phyloP scores from a whole-genome alignment of 2,329 filamentous ascomycete species.

The Bipolaris gigantea region DNA sequence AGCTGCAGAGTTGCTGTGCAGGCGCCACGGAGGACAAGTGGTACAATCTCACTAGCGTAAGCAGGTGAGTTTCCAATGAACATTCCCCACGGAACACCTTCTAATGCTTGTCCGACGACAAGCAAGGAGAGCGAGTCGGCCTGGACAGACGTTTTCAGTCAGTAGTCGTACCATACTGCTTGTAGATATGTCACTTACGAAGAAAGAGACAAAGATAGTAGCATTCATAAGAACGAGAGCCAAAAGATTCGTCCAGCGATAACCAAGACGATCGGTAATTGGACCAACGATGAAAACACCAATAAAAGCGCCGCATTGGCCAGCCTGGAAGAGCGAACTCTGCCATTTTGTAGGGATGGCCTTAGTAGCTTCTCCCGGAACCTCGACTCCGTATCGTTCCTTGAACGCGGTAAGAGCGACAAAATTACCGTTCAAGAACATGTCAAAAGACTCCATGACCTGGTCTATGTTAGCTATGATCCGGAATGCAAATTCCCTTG shows the following conservation, averaged over 20 bases:
- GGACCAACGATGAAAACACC: constrained; percentile 63
- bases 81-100: constrained; percentile 65
- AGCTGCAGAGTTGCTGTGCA: constrained; percentile 65
- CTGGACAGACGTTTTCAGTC: constrained; percentile 3
- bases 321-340: constrained; percentile 58
- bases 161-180: not conserved
- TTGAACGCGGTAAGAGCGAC: constrained; percentile 56
- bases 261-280: constrained; percentile 60
- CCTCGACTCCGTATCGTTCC: constrained; percentile 50
- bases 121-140: constrained; percentile 51
- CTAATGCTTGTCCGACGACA: constrained; percentile 59
- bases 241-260: constrained; percentile 58
- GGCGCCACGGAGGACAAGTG: constrained; percentile 58
- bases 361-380: constrained; percentile 19
- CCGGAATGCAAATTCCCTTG: not conserved
- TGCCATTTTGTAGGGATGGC: constrained; percentile 60
- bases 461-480: constrained; percentile 26
- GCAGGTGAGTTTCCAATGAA: constrained; percentile 66
- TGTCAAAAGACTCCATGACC: constrained; percentile 67
- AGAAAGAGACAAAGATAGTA: constrained; percentile 64
- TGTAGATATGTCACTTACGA: constrained; percentile 30
- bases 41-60: constrained; percentile 64
- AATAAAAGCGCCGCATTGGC: constrained; percentile 61
- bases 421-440: constrained; percentile 63
- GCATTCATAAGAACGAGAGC: constrained; percentile 59